Conservation (phyloP, 306 rosid species). For the Vicia sativa region DNA sequence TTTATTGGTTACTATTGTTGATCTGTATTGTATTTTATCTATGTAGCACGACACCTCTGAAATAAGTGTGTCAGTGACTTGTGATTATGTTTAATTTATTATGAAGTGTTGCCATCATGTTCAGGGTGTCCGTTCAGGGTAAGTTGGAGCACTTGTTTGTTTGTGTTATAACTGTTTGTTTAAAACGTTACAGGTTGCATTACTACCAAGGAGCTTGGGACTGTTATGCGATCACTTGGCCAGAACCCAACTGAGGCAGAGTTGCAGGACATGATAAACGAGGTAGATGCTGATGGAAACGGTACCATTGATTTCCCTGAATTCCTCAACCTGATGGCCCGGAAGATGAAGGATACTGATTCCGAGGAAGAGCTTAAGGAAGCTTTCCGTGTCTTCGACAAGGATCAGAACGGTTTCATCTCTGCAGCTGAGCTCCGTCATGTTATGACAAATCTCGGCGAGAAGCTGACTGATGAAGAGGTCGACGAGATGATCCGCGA, state of each 20-base stretch:
- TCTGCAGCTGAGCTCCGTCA: conserved; percentile 92
- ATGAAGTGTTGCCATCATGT: too few species aligned
- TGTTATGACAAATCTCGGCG: conserved; percentile 84
- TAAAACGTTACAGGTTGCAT: conserved; percentile 58
- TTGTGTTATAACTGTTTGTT: conserved; percentile 5
- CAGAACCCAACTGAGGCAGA: conserved; percentile 90
- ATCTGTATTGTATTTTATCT: background rate
- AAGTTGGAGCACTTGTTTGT: conserved; percentile 1
- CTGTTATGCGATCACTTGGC: conserved; percentile 81
- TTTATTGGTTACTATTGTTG: conserved; percentile 4
- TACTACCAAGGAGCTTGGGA: conserved; percentile 84
- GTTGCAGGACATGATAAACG: conserved; percentile 83
- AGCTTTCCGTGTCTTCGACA: conserved; percentile 83
- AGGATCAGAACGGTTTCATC: conserved; percentile 89
- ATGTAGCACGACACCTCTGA: too few species aligned
- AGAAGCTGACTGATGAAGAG: conserved; percentile 85
- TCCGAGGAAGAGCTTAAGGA: conserved; percentile 87
- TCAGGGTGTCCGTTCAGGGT: too few species aligned
- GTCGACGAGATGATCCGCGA: conserved; percentile 88
- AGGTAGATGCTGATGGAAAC: conserved; percentile 83
- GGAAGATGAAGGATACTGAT: conserved; percentile 85
- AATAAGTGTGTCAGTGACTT: too few species aligned
- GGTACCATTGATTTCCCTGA: conserved; percentile 87
- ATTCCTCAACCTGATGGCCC: conserved; percentile 81
- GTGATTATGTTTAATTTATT: too few species aligned